Evolutionary conservation across 2,329 filamentous ascomycete genomes (phyloP).

Genomic region (Thielaviopsis punctulata): DNA sequence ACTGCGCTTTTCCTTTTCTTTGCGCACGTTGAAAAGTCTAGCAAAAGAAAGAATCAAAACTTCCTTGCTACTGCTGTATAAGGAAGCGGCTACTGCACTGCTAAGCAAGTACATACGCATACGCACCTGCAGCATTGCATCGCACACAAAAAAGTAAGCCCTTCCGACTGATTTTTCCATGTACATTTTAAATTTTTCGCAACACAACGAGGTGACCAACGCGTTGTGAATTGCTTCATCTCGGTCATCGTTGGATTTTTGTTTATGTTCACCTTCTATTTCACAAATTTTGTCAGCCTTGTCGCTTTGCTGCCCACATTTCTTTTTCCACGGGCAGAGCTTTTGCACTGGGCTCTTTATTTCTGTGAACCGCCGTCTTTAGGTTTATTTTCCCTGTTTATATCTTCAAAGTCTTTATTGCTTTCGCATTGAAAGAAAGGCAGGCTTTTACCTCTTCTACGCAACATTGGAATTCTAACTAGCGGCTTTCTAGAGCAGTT

Average conservation of each 20-base stretch:
- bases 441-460: neutral
- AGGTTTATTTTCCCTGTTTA: neutral
- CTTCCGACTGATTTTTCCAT: neutral
- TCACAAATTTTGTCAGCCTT: neutral
- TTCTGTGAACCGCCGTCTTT: neutral
- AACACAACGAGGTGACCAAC: neutral
- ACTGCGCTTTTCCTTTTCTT: too few relatives aligned
- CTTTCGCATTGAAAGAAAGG: too few relatives aligned
- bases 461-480: neutral
- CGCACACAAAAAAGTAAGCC: too few relatives aligned
- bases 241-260: neutral
- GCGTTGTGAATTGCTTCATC: neutral
- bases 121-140: too few relatives aligned
- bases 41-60: too few relatives aligned
- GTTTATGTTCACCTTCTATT: neutral
- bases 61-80: too few relatives aligned
- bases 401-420: too few relatives aligned
- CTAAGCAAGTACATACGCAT: too few relatives aligned
- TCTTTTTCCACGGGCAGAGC: neutral
- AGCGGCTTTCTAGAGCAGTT: neutral
- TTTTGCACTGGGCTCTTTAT: neutral
- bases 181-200: neutral
- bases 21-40: too few relatives aligned
- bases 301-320: neutral
- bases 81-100: too few relatives aligned